Conservation (phyloP, 2,329 filamentous ascomycete genomes). For the Colletotrichum gigasporum region DNA sequence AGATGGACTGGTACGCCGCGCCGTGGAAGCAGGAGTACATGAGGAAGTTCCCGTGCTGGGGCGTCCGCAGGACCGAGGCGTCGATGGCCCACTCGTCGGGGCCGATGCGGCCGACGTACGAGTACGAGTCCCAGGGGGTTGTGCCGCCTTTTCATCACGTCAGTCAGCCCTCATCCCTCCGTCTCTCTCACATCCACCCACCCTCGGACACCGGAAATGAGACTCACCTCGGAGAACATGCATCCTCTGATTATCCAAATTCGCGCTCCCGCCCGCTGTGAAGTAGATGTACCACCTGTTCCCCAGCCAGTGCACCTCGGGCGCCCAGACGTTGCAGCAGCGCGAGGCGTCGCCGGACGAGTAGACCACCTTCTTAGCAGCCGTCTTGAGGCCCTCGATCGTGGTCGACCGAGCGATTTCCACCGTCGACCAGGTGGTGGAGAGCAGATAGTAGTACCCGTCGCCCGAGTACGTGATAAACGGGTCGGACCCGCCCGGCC, state of each 20-base stretch:
- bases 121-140: slow-evolving; percentile 60
- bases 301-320: slow-evolving; percentile 34
- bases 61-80: slow-evolving; percentile 60
- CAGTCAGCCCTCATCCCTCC: neutral
- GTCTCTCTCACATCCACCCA: neutral
- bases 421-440: slow-evolving; percentile 64
- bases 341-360: slow-evolving; percentile 53
- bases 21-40: slow-evolving; percentile 63
- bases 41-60: slow-evolving; percentile 59
- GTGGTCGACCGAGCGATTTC: slow-evolving; percentile 62
- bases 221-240: slow-evolving; percentile 47
- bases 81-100: slow-evolving; percentile 62
- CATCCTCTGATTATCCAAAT: slow-evolving; percentile 58
- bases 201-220: neutral
- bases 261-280: slow-evolving; percentile 55
- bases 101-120: slow-evolving; percentile 58
- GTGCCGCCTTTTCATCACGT: slow-evolving; percentile 51
- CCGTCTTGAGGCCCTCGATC: slow-evolving; percentile 62
- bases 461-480: slow-evolving; percentile 57
- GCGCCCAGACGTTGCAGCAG: slow-evolving; percentile 47
- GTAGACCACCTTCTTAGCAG: slow-evolving; percentile 60
- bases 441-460: slow-evolving; percentile 66
- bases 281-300: slow-evolving; percentile 46
- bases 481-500: slow-evolving; percentile 60
- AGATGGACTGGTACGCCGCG: slow-evolving; percentile 47